phyloP scores from a whole-genome alignment of 2,329 filamentous ascomycete genomes.

The Alternaria metachromatica region DNA sequence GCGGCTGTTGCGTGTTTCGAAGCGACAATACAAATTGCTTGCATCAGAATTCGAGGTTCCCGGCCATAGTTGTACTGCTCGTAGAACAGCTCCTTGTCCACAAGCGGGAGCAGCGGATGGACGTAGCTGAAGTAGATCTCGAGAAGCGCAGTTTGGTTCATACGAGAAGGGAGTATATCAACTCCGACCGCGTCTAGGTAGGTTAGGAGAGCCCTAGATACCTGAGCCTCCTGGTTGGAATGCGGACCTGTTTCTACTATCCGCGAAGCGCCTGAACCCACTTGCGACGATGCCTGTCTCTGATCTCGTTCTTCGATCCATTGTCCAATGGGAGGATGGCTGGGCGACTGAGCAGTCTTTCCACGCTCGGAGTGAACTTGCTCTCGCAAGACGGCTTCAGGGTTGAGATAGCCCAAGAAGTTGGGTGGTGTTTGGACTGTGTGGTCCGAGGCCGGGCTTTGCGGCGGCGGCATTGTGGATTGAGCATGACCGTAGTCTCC shows the following conservation, averaged over 20 bases:
- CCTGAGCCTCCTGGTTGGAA: conserved; percentile 39
- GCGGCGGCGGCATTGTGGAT: conserved; percentile 41
- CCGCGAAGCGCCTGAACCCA: conserved; percentile 30
- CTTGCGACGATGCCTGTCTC: conserved; percentile 28
- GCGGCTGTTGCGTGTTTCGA: conserved; percentile 56
- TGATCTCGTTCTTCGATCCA: conserved; percentile 45
- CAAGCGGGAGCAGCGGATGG: conserved; percentile 56
- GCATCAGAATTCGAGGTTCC: conserved; percentile 50
- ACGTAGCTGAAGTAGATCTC: conserved; percentile 56
- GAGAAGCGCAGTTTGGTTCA: conserved; percentile 48
- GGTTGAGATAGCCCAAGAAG: conserved; percentile 56
- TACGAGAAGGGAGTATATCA: conserved; percentile 43
- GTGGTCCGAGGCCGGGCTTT: conserved; percentile 40
- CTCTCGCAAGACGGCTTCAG: conserved; percentile 55
- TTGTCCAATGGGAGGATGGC: conserved; percentile 41
- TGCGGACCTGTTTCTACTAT: conserved; percentile 41
- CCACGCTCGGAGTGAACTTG: conserved; percentile 47
- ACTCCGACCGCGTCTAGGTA: conserved; percentile 50
- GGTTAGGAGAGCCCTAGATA: conserved; percentile 42
- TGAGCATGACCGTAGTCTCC: conserved; percentile 36
- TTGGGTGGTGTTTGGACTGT: conserved; percentile 46
- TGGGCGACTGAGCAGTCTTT: conserved; percentile 38
- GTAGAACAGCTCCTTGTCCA: conserved; percentile 53
- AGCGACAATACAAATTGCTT: conserved; percentile 57
- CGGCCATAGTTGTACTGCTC: conserved; percentile 44